Evolutionary conservation across 2,329 filamentous ascomycete species (phyloP).

Genomic region (Colletotrichum tamarilloi): DNA sequence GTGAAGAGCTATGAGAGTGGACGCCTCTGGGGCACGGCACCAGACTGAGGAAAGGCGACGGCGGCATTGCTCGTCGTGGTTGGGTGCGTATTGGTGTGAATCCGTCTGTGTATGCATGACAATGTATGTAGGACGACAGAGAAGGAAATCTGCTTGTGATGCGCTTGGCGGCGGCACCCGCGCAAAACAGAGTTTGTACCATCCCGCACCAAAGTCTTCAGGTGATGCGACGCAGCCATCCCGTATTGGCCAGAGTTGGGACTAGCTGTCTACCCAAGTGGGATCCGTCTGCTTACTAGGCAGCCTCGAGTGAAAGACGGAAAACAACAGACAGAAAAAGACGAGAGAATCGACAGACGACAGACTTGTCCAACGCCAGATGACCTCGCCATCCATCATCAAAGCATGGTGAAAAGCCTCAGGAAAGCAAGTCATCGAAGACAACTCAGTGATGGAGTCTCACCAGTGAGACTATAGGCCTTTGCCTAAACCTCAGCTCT

Average conservation of each 20-base stretch:
- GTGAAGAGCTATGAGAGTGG: not conserved
- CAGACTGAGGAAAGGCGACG: conserved; percentile 4
- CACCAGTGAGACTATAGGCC: conserved; percentile 10
- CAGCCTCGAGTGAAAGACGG: conserved; percentile 1
- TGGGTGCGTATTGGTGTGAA: not conserved
- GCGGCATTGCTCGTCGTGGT: conserved; percentile 16
- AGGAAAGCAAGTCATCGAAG: not conserved
- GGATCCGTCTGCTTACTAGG: conserved; percentile 22
- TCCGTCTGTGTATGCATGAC: conserved; percentile 3
- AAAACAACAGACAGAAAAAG: not conserved
- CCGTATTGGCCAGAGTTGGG: conserved; percentile 21
- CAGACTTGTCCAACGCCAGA: not conserved
- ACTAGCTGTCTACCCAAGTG: conserved; percentile 7
- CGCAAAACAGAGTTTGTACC: conserved; percentile 32
- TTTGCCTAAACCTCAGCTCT: conserved; percentile 4
- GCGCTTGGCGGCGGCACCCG: conserved; percentile 34
- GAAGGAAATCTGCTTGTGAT: conserved; percentile 32
- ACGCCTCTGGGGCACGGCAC: not conserved
- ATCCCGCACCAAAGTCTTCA: conserved; percentile 25
- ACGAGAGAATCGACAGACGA: not conserved
- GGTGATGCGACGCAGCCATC: conserved; percentile 22
- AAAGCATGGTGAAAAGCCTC: not conserved
- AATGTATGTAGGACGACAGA: conserved; percentile 25
- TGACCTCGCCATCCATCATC: conserved; percentile 23
- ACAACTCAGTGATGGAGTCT: conserved; percentile 19